phyloP scores from a whole-genome alignment of 768 basidiomycete genomes.

The Pisolithus albus region DNA sequence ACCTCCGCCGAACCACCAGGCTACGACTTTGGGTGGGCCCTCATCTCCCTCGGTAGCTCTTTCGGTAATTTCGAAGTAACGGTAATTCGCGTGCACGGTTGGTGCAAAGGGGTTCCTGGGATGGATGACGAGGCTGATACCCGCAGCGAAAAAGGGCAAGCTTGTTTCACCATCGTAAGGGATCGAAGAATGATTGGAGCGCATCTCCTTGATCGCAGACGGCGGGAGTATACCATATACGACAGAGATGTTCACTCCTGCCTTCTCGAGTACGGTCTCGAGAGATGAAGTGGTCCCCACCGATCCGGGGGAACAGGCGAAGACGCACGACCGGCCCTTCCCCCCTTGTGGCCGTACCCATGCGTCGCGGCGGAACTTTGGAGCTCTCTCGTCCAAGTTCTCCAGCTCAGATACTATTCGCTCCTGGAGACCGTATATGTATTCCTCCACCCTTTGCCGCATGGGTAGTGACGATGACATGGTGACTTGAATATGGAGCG shows the following conservation, averaged over 20 bases:
- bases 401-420: conserved; percentile 75
- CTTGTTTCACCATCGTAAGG: conserved; percentile 53
- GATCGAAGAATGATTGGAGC: conserved; percentile 78
- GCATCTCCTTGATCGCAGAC: conserved; percentile 89
- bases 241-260: conserved; percentile 90
- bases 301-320: conserved; percentile 40
- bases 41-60: conserved; percentile 28
- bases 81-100: conserved; percentile 93
- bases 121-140: conserved; percentile 89
- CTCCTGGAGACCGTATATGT: conserved; percentile 71
- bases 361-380: conserved; percentile 72
- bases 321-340: conserved; percentile 76
- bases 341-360: conserved; percentile 69
- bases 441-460: conserved; percentile 72
- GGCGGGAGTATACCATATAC: conserved; percentile 87
- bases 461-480: conserved; percentile 35
- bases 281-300: conserved; percentile 28
- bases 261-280: conserved; percentile 78
- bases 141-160: conserved; percentile 90
- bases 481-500: background rate
- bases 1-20: conserved; percentile 99
- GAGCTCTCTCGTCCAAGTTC: conserved; percentile 62
- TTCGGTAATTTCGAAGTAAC: conserved; percentile 91
- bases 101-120: conserved; percentile 91
- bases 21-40: conserved; percentile 48